These are phyloP conservation scores for Barnettozyma wickerhamii DNA, from an alignment of 805 yeast species.

Conservation along the genomic window DNA sequence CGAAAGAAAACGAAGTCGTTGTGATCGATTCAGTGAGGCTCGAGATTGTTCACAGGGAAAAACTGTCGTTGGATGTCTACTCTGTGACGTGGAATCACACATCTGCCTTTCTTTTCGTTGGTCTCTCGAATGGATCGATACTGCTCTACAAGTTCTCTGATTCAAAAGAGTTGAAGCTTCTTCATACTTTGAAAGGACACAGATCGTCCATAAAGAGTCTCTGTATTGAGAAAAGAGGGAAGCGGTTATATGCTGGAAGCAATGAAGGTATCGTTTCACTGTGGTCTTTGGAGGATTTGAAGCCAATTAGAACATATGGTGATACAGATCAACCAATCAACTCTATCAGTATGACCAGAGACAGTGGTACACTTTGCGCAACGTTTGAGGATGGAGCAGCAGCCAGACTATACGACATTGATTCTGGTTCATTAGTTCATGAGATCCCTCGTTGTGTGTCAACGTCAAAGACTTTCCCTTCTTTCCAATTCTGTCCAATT, in stretches of 20 bases:
- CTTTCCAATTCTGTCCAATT: slow-evolving; percentile 30
- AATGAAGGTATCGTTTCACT: slow-evolving; percentile 52
- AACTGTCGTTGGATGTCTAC: slow-evolving; percentile 24
- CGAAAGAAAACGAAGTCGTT: slow-evolving; percentile 33
- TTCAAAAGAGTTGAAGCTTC: slow-evolving; percentile 1
- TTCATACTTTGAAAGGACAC: slow-evolving; percentile 37
- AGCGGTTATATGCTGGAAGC: slow-evolving; percentile 47
- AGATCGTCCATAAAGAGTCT: slow-evolving; percentile 45
- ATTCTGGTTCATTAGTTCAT: slow-evolving; percentile 21
- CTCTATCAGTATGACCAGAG: slow-evolving; percentile 37
- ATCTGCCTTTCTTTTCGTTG: slow-evolving; percentile 38
- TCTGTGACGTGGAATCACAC: slow-evolving; percentile 30
- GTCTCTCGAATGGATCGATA: slow-evolving; percentile 44
- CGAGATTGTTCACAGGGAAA: slow-evolving; percentile 25
- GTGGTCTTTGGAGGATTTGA: slow-evolving; percentile 42
- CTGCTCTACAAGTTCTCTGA: slow-evolving; percentile 19
- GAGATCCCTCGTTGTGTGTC: slow-evolving; percentile 16
- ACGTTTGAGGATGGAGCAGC: slow-evolving; percentile 40
- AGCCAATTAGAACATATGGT: slow-evolving; percentile 34
- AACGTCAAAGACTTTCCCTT: slow-evolving; percentile 23
- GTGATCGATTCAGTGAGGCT: slow-evolving; percentile 33
- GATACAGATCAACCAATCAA: slow-evolving; percentile 41
- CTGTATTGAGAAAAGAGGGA: slow-evolving; percentile 49
- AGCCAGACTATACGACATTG: slow-evolving; percentile 35
- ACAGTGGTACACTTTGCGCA: slow-evolving; percentile 43